Conservation (phyloP, 108 stramenopile species). For the Cyclotella sp. region DNA sequence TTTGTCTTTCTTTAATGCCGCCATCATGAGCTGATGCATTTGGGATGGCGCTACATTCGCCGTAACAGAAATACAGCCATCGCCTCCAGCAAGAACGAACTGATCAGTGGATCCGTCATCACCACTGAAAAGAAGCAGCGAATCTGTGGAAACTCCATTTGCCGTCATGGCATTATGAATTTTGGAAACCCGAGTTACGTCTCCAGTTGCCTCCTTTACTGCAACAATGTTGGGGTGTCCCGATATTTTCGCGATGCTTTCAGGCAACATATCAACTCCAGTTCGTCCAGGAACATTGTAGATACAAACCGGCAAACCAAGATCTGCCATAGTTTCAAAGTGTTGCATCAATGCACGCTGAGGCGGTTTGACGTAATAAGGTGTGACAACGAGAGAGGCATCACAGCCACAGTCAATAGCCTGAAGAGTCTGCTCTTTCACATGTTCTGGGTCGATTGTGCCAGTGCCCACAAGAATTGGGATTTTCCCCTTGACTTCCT, state of each 20-base stretch:
- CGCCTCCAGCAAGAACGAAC: conserved; percentile 69
- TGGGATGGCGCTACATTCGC: conserved; percentile 68
- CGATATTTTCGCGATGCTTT: conserved; percentile 55
- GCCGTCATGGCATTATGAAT: conserved; percentile 46
- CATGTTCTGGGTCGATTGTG: conserved; percentile 58
- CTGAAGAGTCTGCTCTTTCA: conserved; percentile 63
- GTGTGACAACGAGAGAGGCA: conserved; percentile 82
- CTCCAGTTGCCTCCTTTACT: conserved; percentile 78
- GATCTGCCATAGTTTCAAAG: conserved; percentile 68
- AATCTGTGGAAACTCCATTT: conserved; percentile 35
- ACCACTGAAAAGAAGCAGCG: conserved; percentile 74
- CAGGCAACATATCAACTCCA: conserved; percentile 59
- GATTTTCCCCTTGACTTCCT: conserved; percentile 67
- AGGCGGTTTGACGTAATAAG: conserved; percentile 86
- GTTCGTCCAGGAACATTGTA: conserved; percentile 85
- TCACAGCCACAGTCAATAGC: conserved; percentile 75
- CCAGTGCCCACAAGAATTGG: conserved; percentile 75
- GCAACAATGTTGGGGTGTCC: conserved; percentile 69
- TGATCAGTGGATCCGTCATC: conserved; percentile 73
- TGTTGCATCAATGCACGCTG: conserved; percentile 73
- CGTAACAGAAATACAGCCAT: conserved; percentile 78
- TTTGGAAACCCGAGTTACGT: conserved; percentile 61
- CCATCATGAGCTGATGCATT: conserved; percentile 64
- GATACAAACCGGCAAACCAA: conserved; percentile 74
- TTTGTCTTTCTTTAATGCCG: conserved; percentile 51